These are phyloP conservation scores for Microdochium nivale DNA, from an alignment of 2,329 filamentous ascomycete species.

Conservation along the genomic window DNA sequence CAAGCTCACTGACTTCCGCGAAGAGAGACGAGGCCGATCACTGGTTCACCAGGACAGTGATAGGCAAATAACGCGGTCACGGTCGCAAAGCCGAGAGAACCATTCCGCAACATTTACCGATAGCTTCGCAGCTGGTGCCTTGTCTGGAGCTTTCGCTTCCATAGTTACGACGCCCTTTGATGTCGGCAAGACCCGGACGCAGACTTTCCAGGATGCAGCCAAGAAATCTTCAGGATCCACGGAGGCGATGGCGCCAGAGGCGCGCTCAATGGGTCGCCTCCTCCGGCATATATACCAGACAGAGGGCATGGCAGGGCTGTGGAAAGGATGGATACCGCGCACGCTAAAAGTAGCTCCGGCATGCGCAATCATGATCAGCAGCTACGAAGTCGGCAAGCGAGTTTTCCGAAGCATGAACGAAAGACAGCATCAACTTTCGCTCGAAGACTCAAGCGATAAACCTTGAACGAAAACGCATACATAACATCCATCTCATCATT, in stretches of 20 bases:
- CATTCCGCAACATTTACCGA: slow-evolving; percentile 74
- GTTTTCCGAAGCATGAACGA: slow-evolving; percentile 71
- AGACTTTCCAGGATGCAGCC: slow-evolving; percentile 60
- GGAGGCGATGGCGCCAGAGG: slow-evolving; percentile 51
- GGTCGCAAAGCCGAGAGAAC: slow-evolving; percentile 58
- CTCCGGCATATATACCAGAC: slow-evolving; percentile 86
- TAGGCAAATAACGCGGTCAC: slow-evolving; percentile 34
- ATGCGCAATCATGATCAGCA: slow-evolving; percentile 98
- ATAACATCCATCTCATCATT: slow-evolving; percentile 2
- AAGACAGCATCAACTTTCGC: slow-evolving; percentile 20
- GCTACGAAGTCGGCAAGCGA: slow-evolving; percentile 92
- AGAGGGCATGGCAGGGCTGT: slow-evolving; percentile 74
- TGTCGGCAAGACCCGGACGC: slow-evolving; percentile 91
- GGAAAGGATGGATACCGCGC: slow-evolving; percentile 84
- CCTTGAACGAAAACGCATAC: slow-evolving; percentile 5
- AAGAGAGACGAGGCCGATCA: slow-evolving; percentile 34
- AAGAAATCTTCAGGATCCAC: slow-evolving; percentile 20
- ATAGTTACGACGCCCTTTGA: slow-evolving; percentile 92
- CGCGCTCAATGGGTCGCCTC: slow-evolving; percentile 69
- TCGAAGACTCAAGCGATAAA: slow-evolving; percentile 5
- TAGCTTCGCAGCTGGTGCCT: slow-evolving; percentile 79
- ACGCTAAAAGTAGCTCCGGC: slow-evolving; percentile 92
- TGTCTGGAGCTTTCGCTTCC: slow-evolving; percentile 76
- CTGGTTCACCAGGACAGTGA: slow-evolving; percentile 23
- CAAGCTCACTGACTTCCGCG: slow-evolving; percentile 60